These are phyloP conservation scores for Candida rishiriensis DNA, from an alignment of 805 yeast species.

Conservation along the genomic window DNA sequence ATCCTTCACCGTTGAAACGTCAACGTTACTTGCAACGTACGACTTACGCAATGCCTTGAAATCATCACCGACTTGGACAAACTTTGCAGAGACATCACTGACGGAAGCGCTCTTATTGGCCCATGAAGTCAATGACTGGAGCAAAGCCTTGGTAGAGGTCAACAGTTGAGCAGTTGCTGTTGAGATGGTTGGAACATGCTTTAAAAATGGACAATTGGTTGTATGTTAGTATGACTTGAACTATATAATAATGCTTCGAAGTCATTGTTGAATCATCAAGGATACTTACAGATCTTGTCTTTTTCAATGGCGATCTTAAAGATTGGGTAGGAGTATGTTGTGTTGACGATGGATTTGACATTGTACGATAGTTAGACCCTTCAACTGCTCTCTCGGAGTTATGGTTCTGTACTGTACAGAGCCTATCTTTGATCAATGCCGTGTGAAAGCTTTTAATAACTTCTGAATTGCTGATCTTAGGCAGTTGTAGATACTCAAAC, in stretches of 20 bases:
- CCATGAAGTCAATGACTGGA: conserved; percentile 90
- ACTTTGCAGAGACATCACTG: conserved; percentile 80
- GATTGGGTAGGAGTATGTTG: neutral
- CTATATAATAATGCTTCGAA: too few relatives aligned
- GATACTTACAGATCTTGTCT: neutral
- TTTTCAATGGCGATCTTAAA: conserved; percentile 1
- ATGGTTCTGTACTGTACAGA: too few relatives aligned
- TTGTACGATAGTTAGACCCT: conserved; percentile 1
- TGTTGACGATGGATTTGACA: conserved; percentile 10
- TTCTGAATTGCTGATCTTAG: too few relatives aligned
- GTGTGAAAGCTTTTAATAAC: too few relatives aligned
- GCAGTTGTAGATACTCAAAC: too few relatives aligned
- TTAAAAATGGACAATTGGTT: conserved; percentile 37
- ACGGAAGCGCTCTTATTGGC: conserved; percentile 77
- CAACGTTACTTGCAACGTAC: conserved; percentile 73
- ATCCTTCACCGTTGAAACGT: conserved; percentile 79
- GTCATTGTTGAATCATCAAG: neutral
- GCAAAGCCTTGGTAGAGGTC: conserved; percentile 81
- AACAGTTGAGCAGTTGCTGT: conserved; percentile 53
- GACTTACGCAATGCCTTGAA: conserved; percentile 82
- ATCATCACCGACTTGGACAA: conserved; percentile 90
- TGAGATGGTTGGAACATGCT: conserved; percentile 60
- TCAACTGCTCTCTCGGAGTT: too few relatives aligned
- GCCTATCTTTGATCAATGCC: too few relatives aligned
- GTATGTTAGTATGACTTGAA: conserved; percentile 3